Percentiles rank a stretch among this genome's conserved stretches.
Evolutionary conservation across 2,329 filamentous ascomycete species (phyloP).

Genomic region (Penicillium sp.): DNA sequence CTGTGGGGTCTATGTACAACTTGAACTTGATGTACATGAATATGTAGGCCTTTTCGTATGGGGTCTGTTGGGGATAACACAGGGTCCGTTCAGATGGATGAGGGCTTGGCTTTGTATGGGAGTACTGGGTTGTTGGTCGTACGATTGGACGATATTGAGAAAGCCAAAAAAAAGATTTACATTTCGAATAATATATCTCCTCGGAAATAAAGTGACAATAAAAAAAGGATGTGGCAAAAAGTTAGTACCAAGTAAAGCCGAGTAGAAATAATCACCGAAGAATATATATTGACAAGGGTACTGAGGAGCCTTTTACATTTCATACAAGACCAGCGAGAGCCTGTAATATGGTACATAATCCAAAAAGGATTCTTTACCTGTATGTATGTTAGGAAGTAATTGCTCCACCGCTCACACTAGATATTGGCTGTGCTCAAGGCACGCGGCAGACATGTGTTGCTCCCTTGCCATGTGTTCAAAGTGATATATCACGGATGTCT

Average conservation of each 20-base stretch:
- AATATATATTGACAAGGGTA: neutral
- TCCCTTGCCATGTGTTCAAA: conserved; percentile 27
- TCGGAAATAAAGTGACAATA: neutral
- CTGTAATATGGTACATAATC: neutral
- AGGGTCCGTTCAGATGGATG: no score
- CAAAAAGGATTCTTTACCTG: neutral
- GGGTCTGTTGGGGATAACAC: no score
- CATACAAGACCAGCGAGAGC: neutral
- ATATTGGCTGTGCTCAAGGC: neutral
- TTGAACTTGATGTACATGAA: no score
- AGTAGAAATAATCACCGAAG: neutral
- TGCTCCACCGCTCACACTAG: neutral
- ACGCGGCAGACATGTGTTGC: conserved; percentile 21
- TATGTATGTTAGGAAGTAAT: neutral
- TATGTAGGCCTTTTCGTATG: no score
- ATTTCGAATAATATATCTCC: neutral
- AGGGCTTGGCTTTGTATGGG: no score
- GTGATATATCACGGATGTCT: conserved; percentile 18
- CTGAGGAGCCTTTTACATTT: neutral
- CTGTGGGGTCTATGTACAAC: neutral
- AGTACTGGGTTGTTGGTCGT: neutral
- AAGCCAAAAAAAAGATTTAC: neutral
- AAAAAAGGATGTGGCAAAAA: neutral
- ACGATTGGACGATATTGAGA: neutral
- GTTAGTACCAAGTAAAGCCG: neutral